phyloP scores from a whole-genome alignment of 2,329 filamentous ascomycete genomes.

The Leptographium procerum region DNA sequence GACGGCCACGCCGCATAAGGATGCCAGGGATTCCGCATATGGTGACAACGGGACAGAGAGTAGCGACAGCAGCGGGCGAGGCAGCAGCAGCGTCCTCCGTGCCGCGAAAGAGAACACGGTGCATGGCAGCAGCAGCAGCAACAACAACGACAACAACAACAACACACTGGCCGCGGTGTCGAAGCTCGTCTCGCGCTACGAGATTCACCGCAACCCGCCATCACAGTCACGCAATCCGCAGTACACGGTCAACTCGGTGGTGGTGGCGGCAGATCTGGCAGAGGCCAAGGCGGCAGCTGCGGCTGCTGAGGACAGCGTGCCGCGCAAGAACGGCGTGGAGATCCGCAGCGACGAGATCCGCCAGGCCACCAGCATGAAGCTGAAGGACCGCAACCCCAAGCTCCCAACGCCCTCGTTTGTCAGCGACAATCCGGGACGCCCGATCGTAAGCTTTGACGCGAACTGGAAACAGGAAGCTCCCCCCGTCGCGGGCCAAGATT shows the following conservation, averaged over 20 bases:
- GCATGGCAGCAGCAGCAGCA: conserved; percentile 28
- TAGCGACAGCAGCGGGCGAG: conserved; percentile 24
- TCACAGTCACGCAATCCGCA: conserved; percentile 70
- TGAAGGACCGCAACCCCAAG: conserved; percentile 76
- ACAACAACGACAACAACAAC: conserved; percentile 38
- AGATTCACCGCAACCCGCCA: conserved; percentile 77
- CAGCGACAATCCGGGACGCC: conserved; percentile 78
- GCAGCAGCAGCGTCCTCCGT: conserved; percentile 24
- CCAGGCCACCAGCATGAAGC: conserved; percentile 77
- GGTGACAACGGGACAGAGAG: not conserved
- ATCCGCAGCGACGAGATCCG: conserved; percentile 80
- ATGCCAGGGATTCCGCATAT: not conserved
- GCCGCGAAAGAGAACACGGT: conserved; percentile 55
- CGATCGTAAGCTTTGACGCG: conserved; percentile 93
- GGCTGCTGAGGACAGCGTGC: conserved; percentile 27
- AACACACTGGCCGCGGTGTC: conserved; percentile 1
- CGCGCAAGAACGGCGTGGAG: conserved; percentile 68
- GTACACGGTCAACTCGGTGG: conserved; percentile 59
- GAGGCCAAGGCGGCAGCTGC: not conserved
- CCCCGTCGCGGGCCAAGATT: conserved; percentile 37
- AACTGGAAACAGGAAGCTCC: conserved; percentile 50
- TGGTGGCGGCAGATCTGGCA: too few species aligned
- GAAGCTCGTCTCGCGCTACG: conserved; percentile 30
- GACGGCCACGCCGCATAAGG: conserved; percentile 20
- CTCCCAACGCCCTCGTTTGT: conserved; percentile 83